These are phyloP conservation scores for Pichia membranifaciens DNA, from an alignment of 805 yeast genomes.

Conservation along the genomic window DNA sequence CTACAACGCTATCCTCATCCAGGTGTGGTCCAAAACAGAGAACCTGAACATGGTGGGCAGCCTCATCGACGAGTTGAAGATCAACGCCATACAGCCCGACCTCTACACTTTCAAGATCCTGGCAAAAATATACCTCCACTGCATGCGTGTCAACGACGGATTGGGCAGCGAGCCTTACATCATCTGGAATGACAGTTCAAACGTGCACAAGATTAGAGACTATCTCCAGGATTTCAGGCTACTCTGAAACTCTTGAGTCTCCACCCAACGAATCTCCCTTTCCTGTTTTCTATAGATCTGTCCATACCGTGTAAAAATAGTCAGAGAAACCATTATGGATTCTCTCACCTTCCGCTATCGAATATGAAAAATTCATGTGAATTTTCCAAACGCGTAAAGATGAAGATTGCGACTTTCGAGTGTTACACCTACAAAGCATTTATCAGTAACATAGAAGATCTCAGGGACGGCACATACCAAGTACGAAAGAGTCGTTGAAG, in stretches of 20 bases:
- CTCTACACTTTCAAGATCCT: conserved; percentile 24
- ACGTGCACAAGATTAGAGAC: conserved; percentile 23
- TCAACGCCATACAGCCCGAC: conserved; percentile 29
- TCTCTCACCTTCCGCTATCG: too few species aligned
- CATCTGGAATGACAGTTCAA: conserved; percentile 26
- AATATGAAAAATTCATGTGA: too few species aligned
- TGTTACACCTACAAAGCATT: not conserved
- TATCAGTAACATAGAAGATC: too few species aligned
- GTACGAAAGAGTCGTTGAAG: too few species aligned
- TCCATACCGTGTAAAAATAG: not conserved
- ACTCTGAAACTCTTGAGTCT: conserved; percentile 1
- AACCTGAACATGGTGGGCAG: conserved; percentile 21
- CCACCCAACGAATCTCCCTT: too few species aligned
- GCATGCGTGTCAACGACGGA: conserved; percentile 24
- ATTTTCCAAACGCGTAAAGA: too few species aligned
- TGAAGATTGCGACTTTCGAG: too few species aligned
- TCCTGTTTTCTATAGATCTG: too few species aligned
- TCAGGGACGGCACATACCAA: too few species aligned
- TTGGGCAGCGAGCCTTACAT: conserved; percentile 22
- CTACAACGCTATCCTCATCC: conserved; percentile 25
- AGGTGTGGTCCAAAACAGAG: conserved; percentile 26
- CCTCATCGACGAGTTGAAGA: conserved; percentile 25
- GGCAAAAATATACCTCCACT: conserved; percentile 23
- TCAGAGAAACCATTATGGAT: too few species aligned
- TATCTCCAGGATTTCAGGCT: conserved; percentile 16